Base-by-base conservation (phyloP, 129 eudicot genomes). In the Rutidosis leptorrhynchoides region DNA sequence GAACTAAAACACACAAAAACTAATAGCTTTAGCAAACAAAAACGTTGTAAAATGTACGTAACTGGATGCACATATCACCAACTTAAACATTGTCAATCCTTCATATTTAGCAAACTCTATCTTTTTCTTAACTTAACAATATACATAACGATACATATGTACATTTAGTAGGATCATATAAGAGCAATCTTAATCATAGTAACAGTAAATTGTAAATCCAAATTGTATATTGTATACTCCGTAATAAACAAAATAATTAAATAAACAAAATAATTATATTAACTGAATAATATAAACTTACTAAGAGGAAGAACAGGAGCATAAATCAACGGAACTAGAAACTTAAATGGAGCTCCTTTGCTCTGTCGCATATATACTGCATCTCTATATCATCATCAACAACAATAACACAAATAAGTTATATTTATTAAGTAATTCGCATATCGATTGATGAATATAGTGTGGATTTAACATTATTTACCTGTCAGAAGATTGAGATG, bases 281-380 rank as follows among this genome's bases (percentile, higher is more conserved):
- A 30, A 40, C n/a, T n/a, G n/a, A n/a, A 57, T 17, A 15, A 25
- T 12, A 42, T 2, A 2, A 33, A 63, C 87, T 83, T 79, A 92
- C 98, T 92, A 51, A 93, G 93, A 66, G 99, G 99, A 80, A 93
- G 99, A 79, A 79, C 87, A 14, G 98, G 98, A 62, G 98, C 98
- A 61, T 93, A 93, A 69, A 93, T 65, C 6, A 93, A 72, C 17
- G 96, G 95, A 55, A 83, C 72, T 63, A 93, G 25, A 21, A 88
- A 84, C 65, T 85, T 79, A 24, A 82, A 43, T 2, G 80, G 85
- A 5, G 89, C 51, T 32, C 84, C 84, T 68, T 76, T 88, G 24
- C 66, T 81, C 67, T 77, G 95, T 49, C 80, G 45, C 5, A 72
- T 72, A 45, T 68, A 71, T 21, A 65, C 74, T 17, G 1, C 69